These are phyloP conservation scores for Jatropha curcas DNA, from an alignment of 345 rosid species.

Conservation along the genomic window DNA sequence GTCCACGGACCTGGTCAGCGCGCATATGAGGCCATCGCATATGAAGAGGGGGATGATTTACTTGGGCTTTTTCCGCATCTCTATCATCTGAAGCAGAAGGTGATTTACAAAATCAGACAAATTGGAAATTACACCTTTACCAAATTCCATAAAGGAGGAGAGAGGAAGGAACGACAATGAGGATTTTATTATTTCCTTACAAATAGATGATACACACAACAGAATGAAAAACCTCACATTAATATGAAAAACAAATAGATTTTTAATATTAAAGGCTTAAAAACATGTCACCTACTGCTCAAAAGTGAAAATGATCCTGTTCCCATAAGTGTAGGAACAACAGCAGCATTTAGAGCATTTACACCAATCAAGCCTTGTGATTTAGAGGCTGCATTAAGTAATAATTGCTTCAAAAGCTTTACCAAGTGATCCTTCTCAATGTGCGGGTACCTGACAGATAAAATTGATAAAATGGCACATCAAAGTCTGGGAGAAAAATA, in stretches of 20 bases:
- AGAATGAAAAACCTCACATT: neutral
- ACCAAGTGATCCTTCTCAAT: constrained; percentile 85
- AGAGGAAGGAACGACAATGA: neutral
- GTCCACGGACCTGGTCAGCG: constrained; percentile 89
- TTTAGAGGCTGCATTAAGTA: constrained; percentile 55
- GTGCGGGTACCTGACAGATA: constrained; percentile 75
- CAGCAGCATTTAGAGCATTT: constrained; percentile 66
- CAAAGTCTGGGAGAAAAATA: constrained; percentile 7
- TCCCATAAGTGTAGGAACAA: constrained; percentile 93
- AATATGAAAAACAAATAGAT: constrained; percentile 10
- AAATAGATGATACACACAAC: neutral
- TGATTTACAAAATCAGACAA: constrained; percentile 18
- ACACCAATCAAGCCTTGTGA: constrained; percentile 47
- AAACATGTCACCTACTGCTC: constrained; percentile 60
- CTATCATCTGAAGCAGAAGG: constrained; percentile 48
- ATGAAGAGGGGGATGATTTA: constrained; percentile 53
- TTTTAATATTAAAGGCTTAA: constrained; percentile 19
- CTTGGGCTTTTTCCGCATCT: constrained; percentile 41
- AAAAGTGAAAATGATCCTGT: constrained; percentile 83
- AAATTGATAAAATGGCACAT: constrained; percentile 27
- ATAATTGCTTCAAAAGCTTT: constrained; percentile 88
- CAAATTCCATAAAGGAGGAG: neutral
- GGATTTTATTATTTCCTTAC: neutral
- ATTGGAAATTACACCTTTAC: constrained; percentile 6
- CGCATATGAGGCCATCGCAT: constrained; percentile 97